Percentiles rank a stretch among this genome's conserved stretches.
Conservation (phyloP, 2,329 filamentous ascomycete genomes). For the Cercospora zeina region DNA sequence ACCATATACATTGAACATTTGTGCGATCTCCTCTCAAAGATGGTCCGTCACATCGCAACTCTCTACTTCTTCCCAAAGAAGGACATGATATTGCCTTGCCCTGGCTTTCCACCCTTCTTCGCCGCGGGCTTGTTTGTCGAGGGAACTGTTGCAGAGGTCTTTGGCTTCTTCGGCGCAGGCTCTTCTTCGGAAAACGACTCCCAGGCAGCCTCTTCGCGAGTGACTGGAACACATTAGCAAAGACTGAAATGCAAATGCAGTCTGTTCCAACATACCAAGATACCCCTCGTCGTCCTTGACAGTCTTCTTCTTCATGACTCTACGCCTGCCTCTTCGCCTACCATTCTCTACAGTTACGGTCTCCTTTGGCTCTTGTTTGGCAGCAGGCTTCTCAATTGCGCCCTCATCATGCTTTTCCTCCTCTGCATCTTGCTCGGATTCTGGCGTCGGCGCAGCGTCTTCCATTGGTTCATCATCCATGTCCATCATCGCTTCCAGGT, state of each 20-base stretch:
- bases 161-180: constrained; percentile 59
- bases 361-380: constrained; percentile 42
- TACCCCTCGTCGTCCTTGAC: constrained; percentile 87
- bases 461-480: constrained; percentile 48
- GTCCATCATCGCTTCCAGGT: constrained; percentile 74
- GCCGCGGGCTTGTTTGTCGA: constrained; percentile 55
- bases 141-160: constrained; percentile 43
- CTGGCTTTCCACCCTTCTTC: constrained; percentile 50
- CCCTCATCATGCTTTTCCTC: constrained; percentile 52
- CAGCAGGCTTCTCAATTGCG: constrained; percentile 54
- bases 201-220: constrained; percentile 80
- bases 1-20: neutral
- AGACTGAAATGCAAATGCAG: no score
- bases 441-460: constrained; percentile 27
- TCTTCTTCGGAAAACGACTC: constrained; percentile 94
- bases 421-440: constrained; percentile 29
- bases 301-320: constrained; percentile 84
- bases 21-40: neutral
- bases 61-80: constrained; percentile 80
- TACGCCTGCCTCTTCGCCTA: constrained; percentile 71
- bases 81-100: constrained; percentile 83
- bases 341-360: constrained; percentile 61
- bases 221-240: constrained; percentile 60
- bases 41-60: no score
- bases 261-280: constrained; percentile 61